Evolutionary conservation across 768 basidiomycete genomes (phyloP).

Genomic region (Boletus rubescentipes): DNA sequence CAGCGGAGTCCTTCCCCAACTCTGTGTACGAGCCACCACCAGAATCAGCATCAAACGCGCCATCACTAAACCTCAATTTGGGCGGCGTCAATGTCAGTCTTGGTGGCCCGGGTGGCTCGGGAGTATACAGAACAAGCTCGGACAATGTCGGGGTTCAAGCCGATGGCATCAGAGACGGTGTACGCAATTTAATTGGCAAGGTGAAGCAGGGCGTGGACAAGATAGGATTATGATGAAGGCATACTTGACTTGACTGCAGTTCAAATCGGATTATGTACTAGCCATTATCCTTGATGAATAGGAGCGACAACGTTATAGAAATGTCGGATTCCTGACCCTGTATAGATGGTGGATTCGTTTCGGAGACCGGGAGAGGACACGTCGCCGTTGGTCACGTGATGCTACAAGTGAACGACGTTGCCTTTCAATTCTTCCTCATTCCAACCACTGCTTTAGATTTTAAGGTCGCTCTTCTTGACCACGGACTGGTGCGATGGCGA

Average conservation of each 20-base stretch:
- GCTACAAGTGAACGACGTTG: neutral
- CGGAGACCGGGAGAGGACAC: conserved; percentile 26
- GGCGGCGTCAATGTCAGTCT: conserved; percentile 91
- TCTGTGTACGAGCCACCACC: conserved; percentile 75
- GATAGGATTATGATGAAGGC: conserved; percentile 36
- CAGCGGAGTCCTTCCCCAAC: conserved; percentile 58
- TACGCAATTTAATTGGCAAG: conserved; percentile 83
- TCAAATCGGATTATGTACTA: neutral
- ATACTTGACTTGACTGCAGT: neutral
- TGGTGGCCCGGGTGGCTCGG: conserved; percentile 82
- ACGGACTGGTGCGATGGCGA: conserved; percentile 56
- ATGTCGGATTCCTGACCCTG: neutral
- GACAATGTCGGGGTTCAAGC: conserved; percentile 75
- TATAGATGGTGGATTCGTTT: neutral
- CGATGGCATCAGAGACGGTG: conserved; percentile 87
- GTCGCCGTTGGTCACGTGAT: conserved; percentile 29
- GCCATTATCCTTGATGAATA: neutral
- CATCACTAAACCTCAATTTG: conserved; percentile 86
- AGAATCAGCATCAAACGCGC: conserved; percentile 69
- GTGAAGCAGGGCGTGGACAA: conserved; percentile 83
- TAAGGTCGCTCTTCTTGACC: conserved; percentile 17
- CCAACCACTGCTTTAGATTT: conserved; percentile 7
- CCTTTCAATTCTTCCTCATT: neutral
- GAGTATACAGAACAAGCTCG: conserved; percentile 80
- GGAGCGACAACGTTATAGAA: neutral